These are phyloP conservation scores for Carnegiea gigantea DNA, from an alignment of 179 eudicot species.

Conservation along the genomic window DNA sequence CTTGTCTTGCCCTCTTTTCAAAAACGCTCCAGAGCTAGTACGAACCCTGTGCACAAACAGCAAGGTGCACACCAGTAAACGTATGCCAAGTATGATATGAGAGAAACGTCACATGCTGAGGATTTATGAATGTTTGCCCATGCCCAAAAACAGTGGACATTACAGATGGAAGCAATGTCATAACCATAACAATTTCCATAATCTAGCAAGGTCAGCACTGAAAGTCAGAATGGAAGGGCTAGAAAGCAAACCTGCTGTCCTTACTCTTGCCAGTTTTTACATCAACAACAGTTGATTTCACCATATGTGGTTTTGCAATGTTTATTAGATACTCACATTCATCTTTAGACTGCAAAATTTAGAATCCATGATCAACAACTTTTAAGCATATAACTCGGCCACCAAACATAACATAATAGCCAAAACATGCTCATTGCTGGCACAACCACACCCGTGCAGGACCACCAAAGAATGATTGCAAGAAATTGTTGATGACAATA, in stretches of 20 bases:
- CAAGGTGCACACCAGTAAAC: too few species aligned
- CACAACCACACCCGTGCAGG: too few species aligned
- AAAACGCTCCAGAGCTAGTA: conserved; percentile 89
- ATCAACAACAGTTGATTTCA: conserved; percentile 88
- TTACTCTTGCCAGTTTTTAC: conserved; percentile 83
- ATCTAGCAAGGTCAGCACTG: not conserved
- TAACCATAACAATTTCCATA: conserved; percentile 1
- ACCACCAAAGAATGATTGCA: too few species aligned
- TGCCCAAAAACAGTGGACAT: too few species aligned
- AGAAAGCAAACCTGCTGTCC: conserved; percentile 72
- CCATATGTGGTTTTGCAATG: conserved; percentile 78
- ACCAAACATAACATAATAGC: not conserved
- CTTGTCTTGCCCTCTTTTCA: conserved; percentile 80
- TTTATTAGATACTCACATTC: conserved; percentile 84
- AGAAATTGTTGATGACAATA: too few species aligned
- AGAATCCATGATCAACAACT: conserved; percentile 23
- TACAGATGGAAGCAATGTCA: too few species aligned
- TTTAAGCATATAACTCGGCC: not conserved
- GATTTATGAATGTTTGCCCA: too few species aligned
- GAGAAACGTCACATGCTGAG: too few species aligned
- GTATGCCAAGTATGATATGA: too few species aligned
- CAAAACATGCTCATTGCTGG: not conserved
- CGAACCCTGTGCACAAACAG: conserved; percentile 60
- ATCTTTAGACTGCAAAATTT: conserved; percentile 65
- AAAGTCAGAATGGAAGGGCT: not conserved